Percentiles rank a stretch among this genome's conserved stretches.
These are phyloP conservation scores for Sporothrix inflata DNA, from an alignment of 2,329 filamentous ascomycete genomes.

Conservation along the genomic window DNA sequence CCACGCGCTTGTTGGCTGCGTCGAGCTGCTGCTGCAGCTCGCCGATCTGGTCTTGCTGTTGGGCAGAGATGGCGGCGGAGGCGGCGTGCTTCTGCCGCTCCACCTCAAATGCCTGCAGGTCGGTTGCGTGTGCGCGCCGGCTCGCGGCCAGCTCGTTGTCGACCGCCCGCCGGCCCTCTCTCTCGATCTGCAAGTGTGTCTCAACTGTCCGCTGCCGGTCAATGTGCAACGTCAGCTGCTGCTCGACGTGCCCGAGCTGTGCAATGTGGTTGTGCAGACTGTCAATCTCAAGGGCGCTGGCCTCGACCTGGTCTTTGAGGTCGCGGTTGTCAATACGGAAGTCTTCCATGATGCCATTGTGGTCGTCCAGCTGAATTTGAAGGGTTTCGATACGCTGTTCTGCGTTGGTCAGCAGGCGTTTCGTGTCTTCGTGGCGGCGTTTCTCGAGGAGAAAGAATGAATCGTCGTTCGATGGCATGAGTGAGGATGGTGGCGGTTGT, in stretches of 20 bases:
- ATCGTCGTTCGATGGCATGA: not conserved
- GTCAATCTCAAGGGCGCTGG: not conserved
- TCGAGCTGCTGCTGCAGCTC: not conserved
- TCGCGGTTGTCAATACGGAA: not conserved
- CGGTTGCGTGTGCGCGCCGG: not conserved
- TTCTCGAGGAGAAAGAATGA: not conserved
- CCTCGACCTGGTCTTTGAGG: not conserved
- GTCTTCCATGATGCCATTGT: constrained; percentile 4
- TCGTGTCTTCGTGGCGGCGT: constrained; percentile 7
- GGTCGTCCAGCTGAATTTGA: not conserved
- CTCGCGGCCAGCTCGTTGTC: not conserved
- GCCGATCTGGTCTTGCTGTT: not conserved
- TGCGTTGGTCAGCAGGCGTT: not conserved
- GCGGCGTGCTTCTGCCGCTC: not conserved
- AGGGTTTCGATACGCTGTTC: not conserved
- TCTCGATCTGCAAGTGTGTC: not conserved
- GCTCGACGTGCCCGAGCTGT: not conserved
- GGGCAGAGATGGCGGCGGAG: not conserved
- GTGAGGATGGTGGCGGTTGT: not conserved
- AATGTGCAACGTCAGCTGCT: not conserved
- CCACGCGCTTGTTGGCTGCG: not conserved
- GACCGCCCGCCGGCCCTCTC: not conserved
- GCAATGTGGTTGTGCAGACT: not conserved
- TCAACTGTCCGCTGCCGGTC: not conserved
- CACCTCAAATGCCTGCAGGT: not conserved